A percentile compares a stretch with the other conserved stretches of the same genome.
These are phyloP conservation scores for Babesia ovis DNA, from an alignment of 169 alveolate species.

Conservation along the genomic window DNA sequence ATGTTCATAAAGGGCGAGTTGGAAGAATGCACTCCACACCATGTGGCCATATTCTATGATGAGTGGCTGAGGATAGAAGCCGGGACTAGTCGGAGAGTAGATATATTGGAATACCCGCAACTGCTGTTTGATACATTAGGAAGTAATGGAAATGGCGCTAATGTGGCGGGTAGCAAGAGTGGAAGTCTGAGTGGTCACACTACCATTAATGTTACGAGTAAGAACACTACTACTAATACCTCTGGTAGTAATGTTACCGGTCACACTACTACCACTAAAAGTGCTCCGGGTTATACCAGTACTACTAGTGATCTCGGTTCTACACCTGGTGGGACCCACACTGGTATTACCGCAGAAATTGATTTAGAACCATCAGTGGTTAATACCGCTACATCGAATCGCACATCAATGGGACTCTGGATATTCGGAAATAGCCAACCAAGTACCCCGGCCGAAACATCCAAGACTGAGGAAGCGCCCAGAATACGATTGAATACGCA, in stretches of 20 bases:
- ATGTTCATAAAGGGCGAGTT: slow-evolving; percentile 26
- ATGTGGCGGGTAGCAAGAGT: too few relatives aligned
- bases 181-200: neutral
- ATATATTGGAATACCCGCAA: slow-evolving; percentile 29
- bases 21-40: slow-evolving; percentile 26
- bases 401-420: slow-evolving; percentile 8
- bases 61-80: slow-evolving; percentile 54
- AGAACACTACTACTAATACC: neutral
- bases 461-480: neutral
- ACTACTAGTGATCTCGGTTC: neutral
- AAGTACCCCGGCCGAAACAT: neutral
- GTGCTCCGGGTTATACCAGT: too few relatives aligned
- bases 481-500: too few relatives aligned
- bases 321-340: neutral
- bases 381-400: neutral
- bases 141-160: neutral
- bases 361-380: neutral
- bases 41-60: slow-evolving; percentile 39
- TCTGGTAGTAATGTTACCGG: neutral
- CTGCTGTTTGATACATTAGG: neutral
- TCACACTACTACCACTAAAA: neutral
- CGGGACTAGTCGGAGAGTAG: neutral
- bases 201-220: neutral
- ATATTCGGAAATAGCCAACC: neutral
- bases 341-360: neutral